Evolutionary conservation across 106 monocot species (phyloP), one percentile per base, ranked within the genome.

Genomic region (Allium sativum): DNA sequence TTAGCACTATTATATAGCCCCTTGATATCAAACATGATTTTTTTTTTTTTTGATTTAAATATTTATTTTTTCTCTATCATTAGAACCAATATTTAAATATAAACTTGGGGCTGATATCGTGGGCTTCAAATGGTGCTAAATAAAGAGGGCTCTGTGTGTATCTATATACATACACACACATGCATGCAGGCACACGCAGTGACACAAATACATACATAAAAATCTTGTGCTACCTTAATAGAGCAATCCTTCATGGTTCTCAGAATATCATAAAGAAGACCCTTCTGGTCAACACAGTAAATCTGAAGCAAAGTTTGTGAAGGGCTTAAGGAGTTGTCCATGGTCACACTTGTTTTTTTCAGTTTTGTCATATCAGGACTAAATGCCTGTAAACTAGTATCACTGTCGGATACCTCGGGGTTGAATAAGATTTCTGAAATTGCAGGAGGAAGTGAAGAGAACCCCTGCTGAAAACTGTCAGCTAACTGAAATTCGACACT

Each of bases 221-320:
- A n/a, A n/a, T 31, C 31, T 31, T 31, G 31, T 31, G 16, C 12
- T 86, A 90, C 95, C 90, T 87, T 83, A 56, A 87, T 82, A 59
- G 73, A 79, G 65, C 79, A 90, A 66, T 87, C 90, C 73, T 96
- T 96, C 52, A 87, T 60, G 12, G 84, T 90, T 53, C 87, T 87
- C 76, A 96, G 53, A 67, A 96, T 90, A 70, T 96, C 95, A 69
- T 96, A 96, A 22, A 87, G 72, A n/a, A 96, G 84, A 46, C 95
- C 87, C 63, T 90, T 96, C 56, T 96, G 95, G 84, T 90, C 83
- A 47, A 74, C 75, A 65, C 95, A 90, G 42, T 80, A 74, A 51
- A 96, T 84, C 59, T 96, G 90, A 18, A 96, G 84, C 52, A 90
- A 59, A 41, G 95, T 90, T 62, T 90, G 81, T 0, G 73, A 73